phyloP scores from a whole-genome alignment of 345 rosid genomes.

The Hibiscus trionum region DNA sequence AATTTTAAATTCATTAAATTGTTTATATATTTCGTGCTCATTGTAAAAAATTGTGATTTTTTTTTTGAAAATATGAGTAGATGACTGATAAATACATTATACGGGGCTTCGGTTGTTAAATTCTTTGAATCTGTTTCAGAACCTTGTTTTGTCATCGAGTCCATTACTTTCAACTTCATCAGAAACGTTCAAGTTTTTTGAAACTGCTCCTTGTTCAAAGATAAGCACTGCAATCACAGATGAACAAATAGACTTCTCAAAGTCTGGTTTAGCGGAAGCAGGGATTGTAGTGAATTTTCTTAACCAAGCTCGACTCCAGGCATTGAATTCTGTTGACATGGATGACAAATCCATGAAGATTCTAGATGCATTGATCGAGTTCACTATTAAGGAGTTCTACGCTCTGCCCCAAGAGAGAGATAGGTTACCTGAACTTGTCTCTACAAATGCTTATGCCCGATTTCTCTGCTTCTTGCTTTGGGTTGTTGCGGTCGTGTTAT shows the following conservation, averaged over 20 bases:
- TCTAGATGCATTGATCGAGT: slow-evolving; percentile 24
- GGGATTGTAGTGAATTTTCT: slow-evolving; percentile 21
- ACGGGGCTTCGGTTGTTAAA: neutral
- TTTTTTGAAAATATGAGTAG: neutral
- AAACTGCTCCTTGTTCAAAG: slow-evolving; percentile 1
- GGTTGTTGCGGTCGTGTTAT: neutral
- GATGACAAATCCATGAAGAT: slow-evolving; percentile 26
- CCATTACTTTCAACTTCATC: neutral
- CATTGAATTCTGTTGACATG: slow-evolving; percentile 15
- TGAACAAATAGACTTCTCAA: neutral
- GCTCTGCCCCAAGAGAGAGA: slow-evolving; percentile 21
- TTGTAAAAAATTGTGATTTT: too few relatives aligned
- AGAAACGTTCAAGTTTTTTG: neutral
- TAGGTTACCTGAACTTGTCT: neutral
- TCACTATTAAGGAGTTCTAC: neutral
- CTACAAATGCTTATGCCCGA: neutral
- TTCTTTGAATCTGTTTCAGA: slow-evolving; percentile 9
- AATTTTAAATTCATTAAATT: too few relatives aligned
- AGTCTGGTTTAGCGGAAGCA: slow-evolving; percentile 5
- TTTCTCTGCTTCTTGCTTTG: slow-evolving; percentile 6
- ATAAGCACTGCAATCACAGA: neutral
- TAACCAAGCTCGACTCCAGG: slow-evolving; percentile 20
- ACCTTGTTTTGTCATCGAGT: neutral
- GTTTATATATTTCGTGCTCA: too few relatives aligned
- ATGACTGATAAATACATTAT: slow-evolving; percentile 1